Conservation (phyloP, 805 yeast species). For the Saccharomyces paradoxus region DNA sequence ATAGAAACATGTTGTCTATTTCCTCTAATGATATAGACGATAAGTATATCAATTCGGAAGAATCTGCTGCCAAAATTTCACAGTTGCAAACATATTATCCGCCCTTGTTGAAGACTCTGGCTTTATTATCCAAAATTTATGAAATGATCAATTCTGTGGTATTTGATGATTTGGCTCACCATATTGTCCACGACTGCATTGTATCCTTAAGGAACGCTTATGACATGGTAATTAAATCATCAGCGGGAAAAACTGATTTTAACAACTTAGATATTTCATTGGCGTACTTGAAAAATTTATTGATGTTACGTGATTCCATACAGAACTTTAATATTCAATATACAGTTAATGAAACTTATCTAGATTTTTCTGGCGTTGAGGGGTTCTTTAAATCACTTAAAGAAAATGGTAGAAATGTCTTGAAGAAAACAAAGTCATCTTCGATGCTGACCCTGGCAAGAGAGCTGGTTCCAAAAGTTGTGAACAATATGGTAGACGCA, state of each 20-base stretch:
- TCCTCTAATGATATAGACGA: constrained; percentile 22
- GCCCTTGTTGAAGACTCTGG: constrained; percentile 62
- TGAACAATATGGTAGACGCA: constrained; percentile 75
- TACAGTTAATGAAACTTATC: constrained; percentile 58
- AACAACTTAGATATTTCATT: constrained; percentile 46
- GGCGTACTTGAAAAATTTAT: constrained; percentile 62
- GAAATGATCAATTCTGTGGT: constrained; percentile 69
- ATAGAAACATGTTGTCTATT: constrained; percentile 1
- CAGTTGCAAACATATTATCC: constrained; percentile 47
- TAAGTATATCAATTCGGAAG: not conserved
- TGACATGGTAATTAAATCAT: constrained; percentile 35
- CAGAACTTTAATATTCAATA: constrained; percentile 73
- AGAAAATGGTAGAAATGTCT: constrained; percentile 6
- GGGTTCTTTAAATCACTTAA: constrained; percentile 40
- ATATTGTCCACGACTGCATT: constrained; percentile 72
- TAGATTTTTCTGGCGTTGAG: constrained; percentile 74
- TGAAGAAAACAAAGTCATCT: constrained; percentile 7
- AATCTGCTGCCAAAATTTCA: not conserved
- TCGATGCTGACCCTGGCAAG: constrained; percentile 44
- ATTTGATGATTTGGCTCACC: constrained; percentile 84
- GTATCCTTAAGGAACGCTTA: constrained; percentile 50
- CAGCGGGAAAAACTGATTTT: constrained; percentile 32
- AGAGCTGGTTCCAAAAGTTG: constrained; percentile 70
- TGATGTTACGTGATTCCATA: constrained; percentile 62
- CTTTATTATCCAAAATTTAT: constrained; percentile 66